These are phyloP conservation scores for Pythium grandisporangium DNA, from an alignment of 352 stramenopile species.

Conservation along the genomic window DNA sequence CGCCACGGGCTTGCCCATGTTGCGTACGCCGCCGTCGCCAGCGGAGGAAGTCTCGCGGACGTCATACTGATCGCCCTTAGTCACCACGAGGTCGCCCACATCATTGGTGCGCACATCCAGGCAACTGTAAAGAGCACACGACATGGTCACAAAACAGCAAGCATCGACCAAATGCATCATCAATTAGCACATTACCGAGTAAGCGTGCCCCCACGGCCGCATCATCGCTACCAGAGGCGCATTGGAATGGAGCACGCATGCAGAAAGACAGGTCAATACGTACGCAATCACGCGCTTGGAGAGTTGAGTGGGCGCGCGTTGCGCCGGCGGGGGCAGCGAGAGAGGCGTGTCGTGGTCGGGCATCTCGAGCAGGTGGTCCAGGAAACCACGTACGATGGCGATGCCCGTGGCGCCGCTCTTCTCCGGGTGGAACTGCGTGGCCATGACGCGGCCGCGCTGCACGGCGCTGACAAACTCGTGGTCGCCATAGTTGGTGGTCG, in stretches of 20 bases:
- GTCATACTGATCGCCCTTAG: constrained; percentile 99
- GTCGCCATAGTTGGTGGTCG: constrained; percentile 92
- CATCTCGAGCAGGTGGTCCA: constrained; percentile 63
- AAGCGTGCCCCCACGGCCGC: too few relatives aligned
- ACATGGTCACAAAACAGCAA: too few relatives aligned
- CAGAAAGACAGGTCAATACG: too few relatives aligned
- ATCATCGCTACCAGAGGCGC: too few relatives aligned
- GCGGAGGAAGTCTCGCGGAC: constrained; percentile 89
- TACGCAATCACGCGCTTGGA: constrained; percentile 94
- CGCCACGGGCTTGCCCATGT: constrained; percentile 96
- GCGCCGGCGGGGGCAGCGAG: constrained; percentile 12
- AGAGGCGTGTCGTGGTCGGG: constrained; percentile 36
- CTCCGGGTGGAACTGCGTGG: constrained; percentile 98
- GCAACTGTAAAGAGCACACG: constrained; percentile 71
- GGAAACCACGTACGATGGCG: constrained; percentile 88
- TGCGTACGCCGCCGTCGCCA: constrained; percentile 88
- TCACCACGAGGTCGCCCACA: constrained; percentile 95
- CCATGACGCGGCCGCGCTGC: constrained; percentile 94
- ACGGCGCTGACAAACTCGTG: constrained; percentile 92
- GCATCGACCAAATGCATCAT: too few relatives aligned
- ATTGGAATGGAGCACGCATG: too few relatives aligned
- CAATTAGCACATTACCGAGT: too few relatives aligned
- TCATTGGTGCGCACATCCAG: constrained; percentile 97
- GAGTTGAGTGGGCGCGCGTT: constrained; percentile 56
- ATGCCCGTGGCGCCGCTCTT: constrained; percentile 94